Base-by-base conservation (phyloP, 2,329 filamentous ascomycete species). In the Cladophialophora exuberans region DNA sequence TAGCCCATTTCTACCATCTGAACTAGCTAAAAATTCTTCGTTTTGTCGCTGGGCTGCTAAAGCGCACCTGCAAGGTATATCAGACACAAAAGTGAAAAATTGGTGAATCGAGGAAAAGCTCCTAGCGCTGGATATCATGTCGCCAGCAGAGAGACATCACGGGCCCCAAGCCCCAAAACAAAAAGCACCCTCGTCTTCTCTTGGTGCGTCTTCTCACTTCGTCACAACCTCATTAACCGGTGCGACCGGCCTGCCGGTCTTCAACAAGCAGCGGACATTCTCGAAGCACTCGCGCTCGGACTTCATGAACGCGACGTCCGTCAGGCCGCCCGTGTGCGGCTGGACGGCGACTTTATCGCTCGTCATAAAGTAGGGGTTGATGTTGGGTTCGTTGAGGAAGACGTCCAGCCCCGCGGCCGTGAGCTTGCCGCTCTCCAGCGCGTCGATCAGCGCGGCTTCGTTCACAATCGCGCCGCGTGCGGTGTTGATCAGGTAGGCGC, bases 391-490 rank as follows among this genome's bases (percentile, higher is more conserved):
- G 15, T 76, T 67, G 44, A 54, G 54, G 33, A 79, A 76, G 1
- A 79, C 78, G 57, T 81, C 79, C 6, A 82, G 54, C 0, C 79
- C 80, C 1, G 76, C 78, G 3, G 75, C 66, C 1, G 68, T 67
- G 1, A 82, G 57, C 46, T 77, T 76, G 0, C 79, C 77, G 4
- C 65, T 71, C 51, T 79, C 72, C 3, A 83, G 60, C 0, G 78
- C 79, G 9, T 67, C 63, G 4, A 78, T 70, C 13, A 83, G 62
- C 0, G 79, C 79, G 3, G 66, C 62, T 59, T 82, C 78, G 54
- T 82, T 73, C 1, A 83, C 66, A 2, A 82, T 66, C 10, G 72
- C 72, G 0, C 80, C 80, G 0, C 80, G 71, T 0, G 79, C 76
- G 0, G 79, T 82, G 61, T 83, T 83, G 26, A 82, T 68, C 3